phyloP scores from a whole-genome alignment of 805 yeast genomes.

The Blastobotrys chiropterorum region DNA sequence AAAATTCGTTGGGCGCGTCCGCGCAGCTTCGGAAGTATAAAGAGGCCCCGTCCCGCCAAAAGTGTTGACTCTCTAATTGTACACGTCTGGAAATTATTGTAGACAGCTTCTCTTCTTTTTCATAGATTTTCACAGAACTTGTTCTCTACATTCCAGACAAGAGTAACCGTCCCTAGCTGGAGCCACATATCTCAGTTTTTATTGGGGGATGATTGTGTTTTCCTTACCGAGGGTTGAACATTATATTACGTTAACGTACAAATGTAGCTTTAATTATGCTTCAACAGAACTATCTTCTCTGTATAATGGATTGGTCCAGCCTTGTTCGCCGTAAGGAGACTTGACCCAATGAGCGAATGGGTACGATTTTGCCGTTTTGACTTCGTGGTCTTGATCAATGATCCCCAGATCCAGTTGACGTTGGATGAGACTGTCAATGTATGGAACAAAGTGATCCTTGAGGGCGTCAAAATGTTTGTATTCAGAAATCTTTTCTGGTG shows the following conservation, averaged over 20 bases:
- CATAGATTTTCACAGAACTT: slow-evolving; percentile 4
- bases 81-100: slow-evolving; percentile 21
- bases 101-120: slow-evolving; percentile 7
- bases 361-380: slow-evolving; percentile 14
- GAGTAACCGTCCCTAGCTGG: slow-evolving; percentile 32
- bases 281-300: slow-evolving; percentile 10
- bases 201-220: slow-evolving; percentile 28
- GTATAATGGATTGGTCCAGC: slow-evolving; percentile 35
- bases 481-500: slow-evolving; percentile 57
- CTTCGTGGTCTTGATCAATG: slow-evolving; percentile 28
- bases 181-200: slow-evolving; percentile 21
- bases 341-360: slow-evolving; percentile 56
- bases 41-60: not conserved
- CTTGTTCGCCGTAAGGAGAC: slow-evolving; percentile 33
- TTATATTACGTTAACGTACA: no score
- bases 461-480: slow-evolving; percentile 56
- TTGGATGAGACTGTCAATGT: slow-evolving; percentile 50
- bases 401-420: slow-evolving; percentile 54
- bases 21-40: slow-evolving; percentile 1
- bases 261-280: slow-evolving; percentile 4
- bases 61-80: slow-evolving; percentile 15
- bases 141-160: slow-evolving; percentile 22
- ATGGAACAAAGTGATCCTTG: slow-evolving; percentile 54
- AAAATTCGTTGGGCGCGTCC: not conserved
- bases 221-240: slow-evolving; percentile 36